Base-by-base conservation (phyloP, 225 moss, liverwort and hornwort genomes). In the Bryum argenteum region DNA sequence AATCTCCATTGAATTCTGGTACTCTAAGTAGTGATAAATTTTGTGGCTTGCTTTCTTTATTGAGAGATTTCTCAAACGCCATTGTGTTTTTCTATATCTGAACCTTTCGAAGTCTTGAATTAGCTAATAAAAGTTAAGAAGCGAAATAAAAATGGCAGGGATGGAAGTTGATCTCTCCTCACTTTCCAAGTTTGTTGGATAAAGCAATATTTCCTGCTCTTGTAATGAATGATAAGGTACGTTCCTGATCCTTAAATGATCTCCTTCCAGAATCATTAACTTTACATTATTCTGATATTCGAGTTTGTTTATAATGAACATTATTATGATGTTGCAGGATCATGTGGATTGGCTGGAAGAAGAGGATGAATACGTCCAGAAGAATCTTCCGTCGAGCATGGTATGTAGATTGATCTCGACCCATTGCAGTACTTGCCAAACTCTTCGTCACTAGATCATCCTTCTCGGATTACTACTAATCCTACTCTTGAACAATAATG, bases 161-260 rank as follows among this genome's bases (percentile, higher is more conserved):
- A 57, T 82, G 82, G 78, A 78, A 81, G 62, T 61, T 90, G 45
- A 64, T 90, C 66, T 83, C 81, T 4, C 81, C 83, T 40, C 83
- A 88, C 16, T 81, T 88, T 60, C 70, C 82, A 54, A 81, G 41
- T 40, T 77, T 90, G 77, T 42, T 90, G 58, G 85, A 88, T 23
- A 80, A 76, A 60, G 86, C 88, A 69, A 81, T 90, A 71, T 81
- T 90, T 37, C 90, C 90, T 67, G 83, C 85, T 42, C 81, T 90
- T 19, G 56, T 72, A 63, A 85, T 90, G 75, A 88, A 85, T 67
- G 90, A 88, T 61, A 85, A 78, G 81, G 87, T 48, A 13, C 14
- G 11, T 26, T 26, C 26, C 26, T 26, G 26, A 26, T 26, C 26
- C 2, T 26, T 26, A 26, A 48, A 16, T 48, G 1, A 17, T 48